phyloP scores from a whole-genome alignment of 208 protist species.

The Wallacemonas sp. region DNA sequence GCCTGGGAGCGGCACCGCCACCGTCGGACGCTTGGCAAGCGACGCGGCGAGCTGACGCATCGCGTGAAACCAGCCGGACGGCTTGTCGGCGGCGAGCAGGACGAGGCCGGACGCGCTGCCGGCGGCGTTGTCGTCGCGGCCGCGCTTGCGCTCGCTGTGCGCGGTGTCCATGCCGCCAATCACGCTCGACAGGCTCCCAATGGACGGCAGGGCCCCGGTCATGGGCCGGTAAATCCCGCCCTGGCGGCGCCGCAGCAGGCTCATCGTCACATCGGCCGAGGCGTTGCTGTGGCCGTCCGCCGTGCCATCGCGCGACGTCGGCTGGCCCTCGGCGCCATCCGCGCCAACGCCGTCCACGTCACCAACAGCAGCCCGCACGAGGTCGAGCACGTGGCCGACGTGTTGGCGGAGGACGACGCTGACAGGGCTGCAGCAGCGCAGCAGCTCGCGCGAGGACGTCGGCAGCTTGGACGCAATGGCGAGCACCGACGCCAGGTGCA shows the following conservation, averaged over 20 bases:
- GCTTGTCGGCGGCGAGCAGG: conserved; percentile 24
- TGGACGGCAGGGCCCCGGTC: conserved; percentile 78
- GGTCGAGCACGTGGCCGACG: conserved; percentile 58
- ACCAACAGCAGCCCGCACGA: conserved; percentile 50
- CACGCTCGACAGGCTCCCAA: conserved; percentile 27
- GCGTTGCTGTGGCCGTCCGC: neutral
- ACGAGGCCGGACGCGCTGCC: neutral
- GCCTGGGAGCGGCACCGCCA: conserved; percentile 61
- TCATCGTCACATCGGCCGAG: neutral
- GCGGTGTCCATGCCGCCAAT: neutral
- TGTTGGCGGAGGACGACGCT: conserved; percentile 67
- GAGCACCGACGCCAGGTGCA: conserved; percentile 78
- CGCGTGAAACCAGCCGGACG: conserved; percentile 60
- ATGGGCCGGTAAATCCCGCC: conserved; percentile 65
- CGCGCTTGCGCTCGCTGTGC: neutral
- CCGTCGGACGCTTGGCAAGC: conserved; percentile 32
- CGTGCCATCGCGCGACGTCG: no score
- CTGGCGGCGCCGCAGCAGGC: neutral
- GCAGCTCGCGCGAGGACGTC: conserved; percentile 62
- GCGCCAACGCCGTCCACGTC: conserved; percentile 13
- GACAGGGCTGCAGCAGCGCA: conserved; percentile 74
- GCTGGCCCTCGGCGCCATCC: no score
- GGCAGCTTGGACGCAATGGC: conserved; percentile 86
- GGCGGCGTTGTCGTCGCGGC: neutral
- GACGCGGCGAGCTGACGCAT: conserved; percentile 49